These are phyloP conservation scores for Anthostomella pinea DNA, from an alignment of 2,329 filamentous ascomycete species.

Conservation along the genomic window DNA sequence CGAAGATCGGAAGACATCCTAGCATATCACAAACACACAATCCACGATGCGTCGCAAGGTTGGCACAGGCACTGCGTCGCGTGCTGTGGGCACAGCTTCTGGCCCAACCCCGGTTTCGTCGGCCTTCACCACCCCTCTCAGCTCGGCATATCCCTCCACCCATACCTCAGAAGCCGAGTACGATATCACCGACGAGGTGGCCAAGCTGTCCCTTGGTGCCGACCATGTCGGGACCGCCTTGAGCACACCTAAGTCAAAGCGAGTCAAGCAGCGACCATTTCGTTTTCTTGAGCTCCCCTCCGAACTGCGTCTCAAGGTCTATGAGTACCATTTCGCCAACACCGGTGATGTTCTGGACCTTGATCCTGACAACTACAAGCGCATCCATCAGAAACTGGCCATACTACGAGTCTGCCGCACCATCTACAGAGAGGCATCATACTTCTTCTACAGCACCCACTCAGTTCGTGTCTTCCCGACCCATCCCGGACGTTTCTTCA, in stretches of 20 bases:
- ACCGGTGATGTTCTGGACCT: conserved; percentile 60
- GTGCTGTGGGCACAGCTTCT: conserved; percentile 25
- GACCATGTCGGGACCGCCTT: conserved; percentile 38
- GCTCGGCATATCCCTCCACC: conserved; percentile 37
- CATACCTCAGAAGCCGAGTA: conserved; percentile 38
- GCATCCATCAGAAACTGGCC: conserved; percentile 56
- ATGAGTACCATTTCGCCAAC: conserved; percentile 59
- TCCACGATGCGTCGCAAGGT: conserved; percentile 25
- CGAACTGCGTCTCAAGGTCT: conserved; percentile 68
- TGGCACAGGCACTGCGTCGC: conserved; percentile 31
- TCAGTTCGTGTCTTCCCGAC: conserved; percentile 66
- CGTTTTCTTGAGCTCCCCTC: conserved; percentile 65
- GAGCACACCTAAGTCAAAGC: conserved; percentile 28
- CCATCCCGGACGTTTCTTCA: conserved; percentile 63
- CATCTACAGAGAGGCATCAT: conserved; percentile 61
- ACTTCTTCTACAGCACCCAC: conserved; percentile 63
- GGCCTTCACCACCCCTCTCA: conserved; percentile 33
- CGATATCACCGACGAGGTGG: conserved; percentile 38
- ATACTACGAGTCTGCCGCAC: conserved; percentile 60
- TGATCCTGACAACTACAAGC: conserved; percentile 62
- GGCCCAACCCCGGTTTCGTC: conserved; percentile 33
- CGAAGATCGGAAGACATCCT: no score
- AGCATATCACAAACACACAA: conserved; percentile 3
- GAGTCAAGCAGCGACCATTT: conserved; percentile 47
- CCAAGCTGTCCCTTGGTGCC: conserved; percentile 40